Conservation (phyloP, 2,329 filamentous ascomycete genomes). For the Tothia fuscella region DNA sequence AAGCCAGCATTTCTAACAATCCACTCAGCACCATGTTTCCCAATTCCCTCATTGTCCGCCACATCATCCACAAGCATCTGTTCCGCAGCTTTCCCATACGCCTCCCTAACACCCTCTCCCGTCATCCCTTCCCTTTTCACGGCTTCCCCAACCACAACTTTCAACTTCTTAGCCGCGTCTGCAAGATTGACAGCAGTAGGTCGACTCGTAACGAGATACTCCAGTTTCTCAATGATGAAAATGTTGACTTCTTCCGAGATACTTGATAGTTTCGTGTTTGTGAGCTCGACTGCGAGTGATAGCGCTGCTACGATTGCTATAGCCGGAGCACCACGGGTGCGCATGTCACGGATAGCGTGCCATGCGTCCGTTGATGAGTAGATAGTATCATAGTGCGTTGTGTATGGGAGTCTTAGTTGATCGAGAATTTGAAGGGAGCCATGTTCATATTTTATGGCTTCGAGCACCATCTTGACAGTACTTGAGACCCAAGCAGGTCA, state of each 20-base stretch:
- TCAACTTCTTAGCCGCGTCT: conserved; percentile 77
- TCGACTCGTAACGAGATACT: conserved; percentile 78
- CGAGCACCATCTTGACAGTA: conserved; percentile 35
- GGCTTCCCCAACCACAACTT: conserved; percentile 44
- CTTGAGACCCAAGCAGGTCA: too few relatives aligned
- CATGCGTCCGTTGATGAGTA: conserved; percentile 63
- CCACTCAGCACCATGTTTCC: conserved; percentile 72
- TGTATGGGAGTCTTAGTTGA: conserved; percentile 71
- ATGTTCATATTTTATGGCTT: conserved; percentile 65
- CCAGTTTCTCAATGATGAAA: conserved; percentile 64
- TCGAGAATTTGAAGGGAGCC: conserved; percentile 64
- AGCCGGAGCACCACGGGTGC: conserved; percentile 70
- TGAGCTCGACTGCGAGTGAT: conserved; percentile 73
- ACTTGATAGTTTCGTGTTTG: conserved; percentile 32
- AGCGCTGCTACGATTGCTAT: conserved; percentile 97
- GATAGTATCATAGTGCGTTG: conserved; percentile 65
- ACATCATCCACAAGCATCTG: conserved; percentile 79
- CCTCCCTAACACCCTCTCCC: conserved; percentile 46
- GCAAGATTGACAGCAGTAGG: conserved; percentile 92
- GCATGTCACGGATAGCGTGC: conserved; percentile 73
- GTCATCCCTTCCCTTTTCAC: conserved; percentile 32
- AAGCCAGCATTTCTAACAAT: conserved; percentile 47
- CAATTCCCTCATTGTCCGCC: conserved; percentile 76
- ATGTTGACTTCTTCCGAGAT: conserved; percentile 49
- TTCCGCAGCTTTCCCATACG: conserved; percentile 72